phyloP scores from a whole-genome alignment of 2,329 filamentous ascomycete species.

The Aspergillus aculeatinus region DNA sequence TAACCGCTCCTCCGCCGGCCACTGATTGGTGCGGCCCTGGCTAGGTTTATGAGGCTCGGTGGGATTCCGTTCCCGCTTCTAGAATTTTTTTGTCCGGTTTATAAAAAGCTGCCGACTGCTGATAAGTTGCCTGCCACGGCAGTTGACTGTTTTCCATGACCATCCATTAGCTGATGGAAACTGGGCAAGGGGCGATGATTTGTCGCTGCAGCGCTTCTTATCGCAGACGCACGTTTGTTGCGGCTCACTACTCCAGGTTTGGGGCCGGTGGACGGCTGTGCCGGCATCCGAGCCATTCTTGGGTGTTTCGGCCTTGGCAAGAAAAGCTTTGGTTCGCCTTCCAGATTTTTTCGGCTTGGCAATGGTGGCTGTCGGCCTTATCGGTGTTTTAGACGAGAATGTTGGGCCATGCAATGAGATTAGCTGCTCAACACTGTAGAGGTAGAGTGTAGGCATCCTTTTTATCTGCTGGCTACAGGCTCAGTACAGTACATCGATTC shows the following conservation, averaged over 20 bases:
- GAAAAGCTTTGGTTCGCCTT: background rate
- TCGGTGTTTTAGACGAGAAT: background rate
- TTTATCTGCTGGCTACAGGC: no score
- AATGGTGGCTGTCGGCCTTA: background rate
- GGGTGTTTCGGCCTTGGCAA: background rate
- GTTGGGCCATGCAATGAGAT: background rate
- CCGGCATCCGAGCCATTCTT: background rate
- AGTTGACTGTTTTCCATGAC: background rate
- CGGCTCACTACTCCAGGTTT: background rate
- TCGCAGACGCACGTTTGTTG: background rate
- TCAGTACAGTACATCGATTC: no score
- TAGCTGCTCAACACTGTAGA: no score
- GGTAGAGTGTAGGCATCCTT: no score
- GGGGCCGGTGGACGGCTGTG: background rate
- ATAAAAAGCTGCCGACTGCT: background rate
- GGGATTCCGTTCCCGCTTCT: slow-evolving; percentile 2
- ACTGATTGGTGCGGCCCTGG: slow-evolving; percentile 3
- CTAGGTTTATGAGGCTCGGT: background rate
- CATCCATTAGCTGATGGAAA: background rate
- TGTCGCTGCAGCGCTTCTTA: background rate
- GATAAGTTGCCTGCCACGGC: background rate
- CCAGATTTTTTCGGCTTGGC: background rate
- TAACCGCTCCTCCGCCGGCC: background rate
- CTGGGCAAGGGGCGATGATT: background rate
- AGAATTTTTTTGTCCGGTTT: background rate